Evolutionary conservation across 2,329 filamentous ascomycete genomes (phyloP).

Genomic region (Colletotrichum sp.): DNA sequence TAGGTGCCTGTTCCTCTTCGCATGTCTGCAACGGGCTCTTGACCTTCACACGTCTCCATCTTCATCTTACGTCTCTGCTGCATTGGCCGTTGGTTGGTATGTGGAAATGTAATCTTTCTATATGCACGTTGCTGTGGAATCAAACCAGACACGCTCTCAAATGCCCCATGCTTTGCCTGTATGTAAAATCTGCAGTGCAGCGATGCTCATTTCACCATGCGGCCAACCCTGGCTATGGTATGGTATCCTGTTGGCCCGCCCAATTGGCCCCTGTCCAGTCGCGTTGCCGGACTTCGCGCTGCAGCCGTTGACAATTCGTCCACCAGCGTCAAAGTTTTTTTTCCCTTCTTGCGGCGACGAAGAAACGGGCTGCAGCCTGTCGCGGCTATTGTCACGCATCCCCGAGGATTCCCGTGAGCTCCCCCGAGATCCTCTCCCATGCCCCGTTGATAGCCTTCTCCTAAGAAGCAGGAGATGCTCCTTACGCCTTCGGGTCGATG

Average conservation of each 20-base stretch:
- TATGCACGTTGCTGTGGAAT: background rate
- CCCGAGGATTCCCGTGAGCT: background rate
- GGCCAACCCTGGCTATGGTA: background rate
- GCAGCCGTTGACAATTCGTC: background rate
- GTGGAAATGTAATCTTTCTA: background rate
- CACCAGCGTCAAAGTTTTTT: background rate
- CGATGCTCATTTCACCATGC: background rate
- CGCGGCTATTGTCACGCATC: background rate
- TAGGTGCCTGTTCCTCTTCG: background rate
- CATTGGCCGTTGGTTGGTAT: background rate
- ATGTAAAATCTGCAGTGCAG: background rate
- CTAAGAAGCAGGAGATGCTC: background rate
- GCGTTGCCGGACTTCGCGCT: background rate
- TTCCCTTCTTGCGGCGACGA: background rate
- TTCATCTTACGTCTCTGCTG: background rate
- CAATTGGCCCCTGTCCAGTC: background rate
- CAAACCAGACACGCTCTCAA: constrained; percentile 7
- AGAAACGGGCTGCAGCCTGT: background rate
- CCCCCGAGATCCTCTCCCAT: background rate
- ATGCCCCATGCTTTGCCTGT: background rate
- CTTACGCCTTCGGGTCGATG: constrained; percentile 24
- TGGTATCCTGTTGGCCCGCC: background rate
- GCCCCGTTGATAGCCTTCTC: background rate
- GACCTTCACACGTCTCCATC: background rate
- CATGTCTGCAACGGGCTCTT: background rate